A percentile compares a stretch with the other conserved stretches of the same genome.
Evolutionary conservation across 805 yeast species (phyloP).

Genomic region (Yueomyces sinensis): DNA sequence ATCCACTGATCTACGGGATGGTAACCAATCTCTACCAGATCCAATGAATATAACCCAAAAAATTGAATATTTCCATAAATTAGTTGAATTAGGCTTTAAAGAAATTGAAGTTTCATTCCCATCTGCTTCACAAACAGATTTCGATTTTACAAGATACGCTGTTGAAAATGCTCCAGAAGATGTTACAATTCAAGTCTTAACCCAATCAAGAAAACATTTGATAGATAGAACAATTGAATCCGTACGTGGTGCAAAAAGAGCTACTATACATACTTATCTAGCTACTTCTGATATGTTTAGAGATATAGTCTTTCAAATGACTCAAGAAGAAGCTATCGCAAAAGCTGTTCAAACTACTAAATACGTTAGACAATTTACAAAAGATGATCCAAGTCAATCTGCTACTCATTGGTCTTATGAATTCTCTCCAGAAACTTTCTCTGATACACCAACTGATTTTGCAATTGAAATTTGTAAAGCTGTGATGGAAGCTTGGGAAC

Average conservation of each 20-base stretch:
- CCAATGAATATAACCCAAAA: slow-evolving; percentile 79
- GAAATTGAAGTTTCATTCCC: slow-evolving; percentile 81
- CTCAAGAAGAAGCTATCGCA: slow-evolving; percentile 42
- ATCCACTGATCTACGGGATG: slow-evolving; percentile 73
- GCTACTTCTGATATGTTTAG: slow-evolving; percentile 70
- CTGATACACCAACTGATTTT: slow-evolving; percentile 54
- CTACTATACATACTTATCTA: slow-evolving; percentile 62
- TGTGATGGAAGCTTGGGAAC: slow-evolving; percentile 64
- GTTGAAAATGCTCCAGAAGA: slow-evolving; percentile 64
- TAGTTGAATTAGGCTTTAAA: slow-evolving; percentile 63
- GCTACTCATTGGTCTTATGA: slow-evolving; percentile 62
- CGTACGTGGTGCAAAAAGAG: slow-evolving; percentile 59
- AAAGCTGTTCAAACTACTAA: slow-evolving; percentile 52
- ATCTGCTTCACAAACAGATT: slow-evolving; percentile 66
- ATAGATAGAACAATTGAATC: slow-evolving; percentile 62
- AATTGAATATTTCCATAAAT: slow-evolving; percentile 52
- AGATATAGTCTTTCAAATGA: slow-evolving; percentile 49
- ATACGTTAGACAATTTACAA: slow-evolving; percentile 52
- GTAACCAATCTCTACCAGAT: slow-evolving; percentile 75
- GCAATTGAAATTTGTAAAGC: slow-evolving; percentile 59
- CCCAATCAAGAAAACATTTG: slow-evolving; percentile 66
- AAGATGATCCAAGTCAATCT: slow-evolving; percentile 42
- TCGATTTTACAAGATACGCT: slow-evolving; percentile 67
- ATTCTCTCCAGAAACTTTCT: slow-evolving; percentile 71
- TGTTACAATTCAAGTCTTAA: slow-evolving; percentile 61